Conservation (phyloP, 495 filamentous ascomycete species). For the Lophiostoma macrostomum region DNA sequence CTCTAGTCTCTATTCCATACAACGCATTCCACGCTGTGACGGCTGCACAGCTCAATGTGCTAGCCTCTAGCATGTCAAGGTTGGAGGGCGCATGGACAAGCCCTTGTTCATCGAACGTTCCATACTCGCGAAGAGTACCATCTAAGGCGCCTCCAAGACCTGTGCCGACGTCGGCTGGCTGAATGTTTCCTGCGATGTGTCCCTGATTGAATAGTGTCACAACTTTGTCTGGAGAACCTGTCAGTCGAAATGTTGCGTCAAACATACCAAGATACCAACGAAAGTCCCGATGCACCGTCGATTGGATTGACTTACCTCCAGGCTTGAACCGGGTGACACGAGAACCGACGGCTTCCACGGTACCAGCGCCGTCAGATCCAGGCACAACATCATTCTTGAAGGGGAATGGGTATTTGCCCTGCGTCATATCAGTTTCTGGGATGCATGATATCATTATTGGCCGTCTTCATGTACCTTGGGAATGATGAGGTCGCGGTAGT, state of each 20-base stretch:
- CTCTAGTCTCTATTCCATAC: conserved; percentile 60
- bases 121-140: conserved; percentile 71
- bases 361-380: conserved; percentile 75
- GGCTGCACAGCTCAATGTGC: conserved; percentile 68
- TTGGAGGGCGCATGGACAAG: conserved; percentile 63
- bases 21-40: conserved; percentile 82
- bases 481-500: conserved; percentile 81
- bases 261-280: too few relatives aligned
- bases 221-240: conserved; percentile 54
- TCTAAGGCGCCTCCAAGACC: conserved; percentile 71
- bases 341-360: conserved; percentile 64
- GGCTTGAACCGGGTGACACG: conserved; percentile 64
- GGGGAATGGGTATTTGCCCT: conserved; percentile 67
- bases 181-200: conserved; percentile 62
- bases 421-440: neutral
- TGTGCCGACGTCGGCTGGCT: conserved; percentile 43
- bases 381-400: conserved; percentile 58
- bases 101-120: conserved; percentile 64
- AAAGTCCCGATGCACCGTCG: too few relatives aligned
- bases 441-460: neutral
- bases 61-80: conserved; percentile 60
- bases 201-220: conserved; percentile 76
- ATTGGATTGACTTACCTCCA: conserved; percentile 43
- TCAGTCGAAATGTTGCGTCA: neutral
- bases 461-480: conserved; percentile 50